These are phyloP conservation scores for Coelastrella sp. DNA, from an alignment of 139 green algal species.

Conservation along the genomic window DNA sequence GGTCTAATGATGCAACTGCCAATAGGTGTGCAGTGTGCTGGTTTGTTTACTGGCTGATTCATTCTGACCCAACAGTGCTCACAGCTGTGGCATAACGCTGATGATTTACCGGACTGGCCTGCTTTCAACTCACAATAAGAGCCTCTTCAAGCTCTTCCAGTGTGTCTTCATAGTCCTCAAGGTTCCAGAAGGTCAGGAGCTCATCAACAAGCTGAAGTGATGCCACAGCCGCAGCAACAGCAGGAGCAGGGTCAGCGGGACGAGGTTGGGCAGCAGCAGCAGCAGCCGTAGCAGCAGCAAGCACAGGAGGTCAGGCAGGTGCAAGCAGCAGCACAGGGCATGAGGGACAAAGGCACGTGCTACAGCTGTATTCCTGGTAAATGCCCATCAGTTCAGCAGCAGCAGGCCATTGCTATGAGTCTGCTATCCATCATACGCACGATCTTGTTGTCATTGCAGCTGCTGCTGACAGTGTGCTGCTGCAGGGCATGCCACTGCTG, in stretches of 20 bases:
- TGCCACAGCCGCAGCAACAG: constrained; percentile 4
- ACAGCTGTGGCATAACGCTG: background rate
- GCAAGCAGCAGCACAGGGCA: background rate
- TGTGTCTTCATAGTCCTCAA: constrained; percentile 91
- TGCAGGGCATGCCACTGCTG: background rate
- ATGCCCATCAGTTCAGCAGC: background rate
- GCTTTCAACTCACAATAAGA: constrained; percentile 75
- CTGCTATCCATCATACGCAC: background rate
- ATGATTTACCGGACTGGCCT: background rate
- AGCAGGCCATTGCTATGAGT: background rate
- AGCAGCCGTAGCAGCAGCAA: background rate
- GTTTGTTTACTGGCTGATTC: background rate
- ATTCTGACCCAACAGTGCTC: background rate
- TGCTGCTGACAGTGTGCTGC: background rate
- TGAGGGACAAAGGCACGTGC: background rate
- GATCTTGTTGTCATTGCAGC: background rate
- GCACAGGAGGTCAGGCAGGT: background rate
- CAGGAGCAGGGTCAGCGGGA: background rate
- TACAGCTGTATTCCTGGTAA: too few relatives aligned
- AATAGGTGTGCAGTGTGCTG: too few relatives aligned
- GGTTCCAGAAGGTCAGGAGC: constrained; percentile 92
- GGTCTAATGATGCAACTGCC: too few relatives aligned
- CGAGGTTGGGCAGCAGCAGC: background rate
- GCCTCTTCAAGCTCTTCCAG: constrained; percentile 97
- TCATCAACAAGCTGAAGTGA: constrained; percentile 90